These are phyloP conservation scores for Hippophae gyantsensis DNA, from an alignment of 306 rosid species.

Conservation along the genomic window DNA sequence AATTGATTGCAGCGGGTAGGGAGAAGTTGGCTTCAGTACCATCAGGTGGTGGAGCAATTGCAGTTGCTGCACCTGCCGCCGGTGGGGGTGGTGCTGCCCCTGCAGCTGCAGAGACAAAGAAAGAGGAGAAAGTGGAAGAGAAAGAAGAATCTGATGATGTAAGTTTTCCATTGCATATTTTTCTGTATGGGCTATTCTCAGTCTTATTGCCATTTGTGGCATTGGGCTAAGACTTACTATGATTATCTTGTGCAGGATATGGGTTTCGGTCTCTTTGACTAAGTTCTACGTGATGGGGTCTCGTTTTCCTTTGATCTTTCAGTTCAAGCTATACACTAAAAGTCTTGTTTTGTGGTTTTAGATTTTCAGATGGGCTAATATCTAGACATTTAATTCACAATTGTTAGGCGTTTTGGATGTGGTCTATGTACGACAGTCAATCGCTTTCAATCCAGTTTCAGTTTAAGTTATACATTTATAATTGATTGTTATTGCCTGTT, in stretches of 20 bases:
- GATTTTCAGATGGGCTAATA: too few species aligned
- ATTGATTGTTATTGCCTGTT: too few species aligned
- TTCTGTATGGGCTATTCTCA: too few species aligned
- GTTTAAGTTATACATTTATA: too few species aligned
- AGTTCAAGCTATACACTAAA: too few species aligned
- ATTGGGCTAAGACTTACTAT: not conserved
- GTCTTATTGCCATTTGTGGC: slow-evolving; percentile 7
- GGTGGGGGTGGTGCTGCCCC: slow-evolving; percentile 34
- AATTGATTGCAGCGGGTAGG: slow-evolving; percentile 61
- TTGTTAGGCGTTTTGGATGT: too few species aligned
- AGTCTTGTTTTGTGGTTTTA: too few species aligned
- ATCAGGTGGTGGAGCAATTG: slow-evolving; percentile 45
- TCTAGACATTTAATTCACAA: too few species aligned
- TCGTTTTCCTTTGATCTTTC: too few species aligned
- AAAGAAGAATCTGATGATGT: slow-evolving; percentile 77
- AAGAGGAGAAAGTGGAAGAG: slow-evolving; percentile 75
- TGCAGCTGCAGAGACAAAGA: slow-evolving; percentile 58
- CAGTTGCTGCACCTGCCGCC: slow-evolving; percentile 29
- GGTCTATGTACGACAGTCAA: too few species aligned
- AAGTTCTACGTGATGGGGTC: slow-evolving; percentile 1
- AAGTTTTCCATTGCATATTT: slow-evolving; percentile 15
- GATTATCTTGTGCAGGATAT: slow-evolving; percentile 49
- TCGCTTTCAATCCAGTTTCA: too few species aligned
- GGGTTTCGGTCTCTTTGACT: slow-evolving; percentile 82
- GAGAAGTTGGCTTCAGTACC: slow-evolving; percentile 73